Evolutionary conservation across 805 yeast genomes (phyloP).

Genomic region (Nadsonia fulvescens): DNA sequence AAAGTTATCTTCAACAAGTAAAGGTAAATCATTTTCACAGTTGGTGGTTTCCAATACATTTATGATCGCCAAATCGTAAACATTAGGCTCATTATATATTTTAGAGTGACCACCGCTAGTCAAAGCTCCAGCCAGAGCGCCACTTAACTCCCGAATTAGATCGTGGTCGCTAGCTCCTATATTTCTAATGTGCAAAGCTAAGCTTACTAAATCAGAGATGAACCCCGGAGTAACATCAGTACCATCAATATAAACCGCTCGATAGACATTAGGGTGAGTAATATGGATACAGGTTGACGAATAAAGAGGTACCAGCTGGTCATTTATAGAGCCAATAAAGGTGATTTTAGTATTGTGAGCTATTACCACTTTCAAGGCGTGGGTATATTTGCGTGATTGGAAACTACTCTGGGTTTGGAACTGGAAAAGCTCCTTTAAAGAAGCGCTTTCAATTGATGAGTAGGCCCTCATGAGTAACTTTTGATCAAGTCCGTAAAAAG

Average conservation of each 20-base stretch:
- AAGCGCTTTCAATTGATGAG: constrained; percentile 76
- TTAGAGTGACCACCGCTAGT: constrained; percentile 93
- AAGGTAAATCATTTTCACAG: constrained; percentile 20
- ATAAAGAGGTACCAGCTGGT: constrained; percentile 84
- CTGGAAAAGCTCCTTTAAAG: constrained; percentile 72
- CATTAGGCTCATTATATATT: constrained; percentile 69
- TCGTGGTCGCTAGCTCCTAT: constrained; percentile 73
- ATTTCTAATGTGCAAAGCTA: constrained; percentile 60
- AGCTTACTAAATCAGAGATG: constrained; percentile 51
- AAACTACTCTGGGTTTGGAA: constrained; percentile 60
- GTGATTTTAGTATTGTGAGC: constrained; percentile 58
- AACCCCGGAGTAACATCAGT: constrained; percentile 64
- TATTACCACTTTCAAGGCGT: constrained; percentile 46
- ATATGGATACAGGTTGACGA: constrained; percentile 72
- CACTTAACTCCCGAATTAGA: constrained; percentile 67
- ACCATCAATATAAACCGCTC: constrained; percentile 81
- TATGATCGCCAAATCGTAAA: constrained; percentile 62
- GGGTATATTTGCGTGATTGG: constrained; percentile 54
- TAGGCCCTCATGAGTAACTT: constrained; percentile 71
- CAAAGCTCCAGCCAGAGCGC: constrained; percentile 66
- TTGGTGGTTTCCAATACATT: constrained; percentile 62
- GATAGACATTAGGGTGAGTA: constrained; percentile 73
- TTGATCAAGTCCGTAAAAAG: constrained; percentile 80
- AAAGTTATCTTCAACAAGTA: constrained; percentile 20
- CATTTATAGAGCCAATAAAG: constrained; percentile 79